Evolutionary conservation across 2,329 filamentous ascomycete genomes (phyloP).

Genomic region (Hirsutella thompsonii): DNA sequence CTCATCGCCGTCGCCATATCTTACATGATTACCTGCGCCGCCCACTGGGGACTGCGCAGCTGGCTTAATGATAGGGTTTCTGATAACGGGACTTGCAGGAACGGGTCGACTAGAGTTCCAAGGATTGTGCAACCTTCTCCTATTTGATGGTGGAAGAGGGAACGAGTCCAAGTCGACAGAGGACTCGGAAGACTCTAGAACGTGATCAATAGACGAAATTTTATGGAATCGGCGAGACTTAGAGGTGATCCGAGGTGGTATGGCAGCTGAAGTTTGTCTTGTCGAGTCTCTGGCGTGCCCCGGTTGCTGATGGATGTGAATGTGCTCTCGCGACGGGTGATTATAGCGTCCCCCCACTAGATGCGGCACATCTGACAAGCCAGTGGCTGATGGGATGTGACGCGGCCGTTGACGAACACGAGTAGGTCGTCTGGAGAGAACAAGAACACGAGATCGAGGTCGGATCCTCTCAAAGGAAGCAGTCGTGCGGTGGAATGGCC

Average conservation of each 20-base stretch:
- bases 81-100: neutral
- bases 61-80: neutral
- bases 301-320: too few relatives aligned
- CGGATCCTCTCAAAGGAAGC: conserved; percentile 9
- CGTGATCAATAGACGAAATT: neutral
- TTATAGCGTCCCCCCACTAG: neutral
- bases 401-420: conserved; percentile 10
- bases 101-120: neutral
- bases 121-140: neutral
- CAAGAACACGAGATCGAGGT: conserved; percentile 14
- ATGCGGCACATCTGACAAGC: neutral
- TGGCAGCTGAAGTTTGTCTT: neutral
- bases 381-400: neutral
- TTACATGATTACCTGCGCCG: too few relatives aligned
- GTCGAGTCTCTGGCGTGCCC: neutral
- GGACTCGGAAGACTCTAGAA: conserved; percentile 7
- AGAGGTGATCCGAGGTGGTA: neutral
- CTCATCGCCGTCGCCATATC: conserved; percentile 1
- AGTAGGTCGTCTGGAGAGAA: conserved; percentile 12
- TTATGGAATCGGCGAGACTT: neutral
- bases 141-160: conserved; percentile 9
- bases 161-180: conserved; percentile 11
- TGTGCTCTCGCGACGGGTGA: neutral
- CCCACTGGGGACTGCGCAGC: conserved; percentile 1
- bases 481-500: conserved; percentile 3